Evolutionary conservation across 2,329 filamentous ascomycete genomes (phyloP), one percentile per base, ranked within the genome.

Genomic region (Fusarium mundagurra): DNA sequence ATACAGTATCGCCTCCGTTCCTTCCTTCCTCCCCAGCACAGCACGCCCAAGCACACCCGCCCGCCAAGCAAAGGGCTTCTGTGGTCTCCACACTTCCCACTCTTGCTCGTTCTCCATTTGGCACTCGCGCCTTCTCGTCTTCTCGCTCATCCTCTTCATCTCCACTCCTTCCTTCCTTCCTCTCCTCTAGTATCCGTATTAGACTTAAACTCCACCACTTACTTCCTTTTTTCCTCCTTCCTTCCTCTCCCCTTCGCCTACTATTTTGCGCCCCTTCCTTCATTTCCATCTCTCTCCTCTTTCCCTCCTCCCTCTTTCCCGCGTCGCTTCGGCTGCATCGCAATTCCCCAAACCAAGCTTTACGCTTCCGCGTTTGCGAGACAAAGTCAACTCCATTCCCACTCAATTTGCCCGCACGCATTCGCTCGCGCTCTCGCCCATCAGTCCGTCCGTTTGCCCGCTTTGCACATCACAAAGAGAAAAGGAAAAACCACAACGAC

Each of bases 171-270:
- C 75, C 76, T 78, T 79, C 80, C 77, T 80, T 78, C 81, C 74
- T 78, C 79, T 78, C 81, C 74, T 72, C 77, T 77, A 55, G 51
- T 41, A 74, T 79, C 78, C 50, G 33, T 36, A 36, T 53, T 53
- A 72, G 65, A 78, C 78, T 76, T 78, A 75, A 76, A 79, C 76
- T 78, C 76, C 78, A 77, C 76, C 77, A 76, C 75, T 79, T 78
- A 80, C 77, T 78, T 80, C 75, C 77, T 77, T 72, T 71, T 47
- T 55, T 64, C 62, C 71, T 64, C 79, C 67, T 70, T 64, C 74
- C 41, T 59, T 22, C 76, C 69, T 75, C 70, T 68, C 54, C 69
- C 79, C 71, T 74, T 66, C 75, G 77, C 68, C 76, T 72, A 76
- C 73, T 76, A 76, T 76, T 74, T 55, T 72, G 77, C 76, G 78